Base-by-base conservation (phyloP, 805 yeast species). In the Myxozyma neotropica region DNA sequence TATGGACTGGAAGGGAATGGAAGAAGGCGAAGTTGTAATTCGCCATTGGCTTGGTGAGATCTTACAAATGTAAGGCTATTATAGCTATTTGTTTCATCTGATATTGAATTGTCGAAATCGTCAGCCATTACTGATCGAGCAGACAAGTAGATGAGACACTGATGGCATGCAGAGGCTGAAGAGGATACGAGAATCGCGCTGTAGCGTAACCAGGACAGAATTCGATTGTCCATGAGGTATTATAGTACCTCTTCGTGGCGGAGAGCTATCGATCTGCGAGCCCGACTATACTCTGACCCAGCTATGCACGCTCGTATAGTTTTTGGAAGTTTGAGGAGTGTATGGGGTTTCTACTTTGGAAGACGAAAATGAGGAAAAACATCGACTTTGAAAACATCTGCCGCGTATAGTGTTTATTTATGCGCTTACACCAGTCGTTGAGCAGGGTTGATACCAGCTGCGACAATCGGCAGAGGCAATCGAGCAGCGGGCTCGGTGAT, bases 11-110 rank as follows among this genome's bases (percentile, higher is more conserved):
- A 77, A 78, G 10, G 78, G 79, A 10, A 84, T 86, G 63, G 81
- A 73, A 35, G 95, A 89, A 71, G 96, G 96, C 0, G 81, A 83
- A 67, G 70, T 77, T 1, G 89, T 87, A 3, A 80, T 89, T 27
- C 73, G 72, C 42, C 96, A 89, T 71, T 86, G 87, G 79, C 73
- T 85, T 8, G 74, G 79, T 27, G 72, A 78, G 27, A 80, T 77
- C 8, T 75, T 81, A 35, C 38, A 61, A 38, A 47, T 55, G 36
- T 61, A 40, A 40, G 17, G 19, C 1, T 29, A 12, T 27, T 27
- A 23, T 7, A 13, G 39, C 38, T 33, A 1, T 10, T 44, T 15
- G 33, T n/a, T 13, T 45, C 49, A 45, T 45, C 21, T 4, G 36
- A 38, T 13, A 15, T 13, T 8, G 2, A 45, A 15, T 15, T 15